Conservation (phyloP, 2,329 filamentous ascomycete species). For the Leptoxyphium fumago region DNA sequence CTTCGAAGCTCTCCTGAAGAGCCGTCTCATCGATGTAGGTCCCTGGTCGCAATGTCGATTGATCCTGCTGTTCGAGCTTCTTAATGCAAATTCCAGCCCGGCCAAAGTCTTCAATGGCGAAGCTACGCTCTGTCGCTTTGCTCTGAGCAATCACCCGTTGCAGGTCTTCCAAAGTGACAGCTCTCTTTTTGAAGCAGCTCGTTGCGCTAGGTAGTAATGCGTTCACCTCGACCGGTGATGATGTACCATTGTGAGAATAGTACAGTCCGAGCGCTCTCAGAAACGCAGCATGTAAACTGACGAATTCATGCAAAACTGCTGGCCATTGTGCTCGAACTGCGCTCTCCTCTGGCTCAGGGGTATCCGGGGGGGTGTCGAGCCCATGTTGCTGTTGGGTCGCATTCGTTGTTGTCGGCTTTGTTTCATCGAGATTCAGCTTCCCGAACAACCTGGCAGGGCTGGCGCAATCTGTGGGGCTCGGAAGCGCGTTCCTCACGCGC, state of each 20-base stretch:
- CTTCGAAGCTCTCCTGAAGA: slow-evolving; percentile 36
- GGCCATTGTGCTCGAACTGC: slow-evolving; percentile 19
- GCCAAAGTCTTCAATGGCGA: slow-evolving; percentile 15
- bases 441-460: slow-evolving; percentile 17
- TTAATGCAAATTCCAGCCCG: slow-evolving; percentile 15
- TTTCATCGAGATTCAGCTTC: slow-evolving; percentile 16
- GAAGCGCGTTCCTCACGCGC: slow-evolving; percentile 17
- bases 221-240: slow-evolving; percentile 28
- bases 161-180: slow-evolving; percentile 32
- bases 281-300: slow-evolving; percentile 32
- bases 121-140: slow-evolving; percentile 7
- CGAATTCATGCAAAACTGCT: slow-evolving; percentile 27
- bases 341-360: slow-evolving; percentile 10
- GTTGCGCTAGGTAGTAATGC: slow-evolving; percentile 27
- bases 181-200: slow-evolving; percentile 30
- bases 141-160: slow-evolving; percentile 30
- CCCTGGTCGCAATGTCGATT: slow-evolving; percentile 7
- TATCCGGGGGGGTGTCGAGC: slow-evolving; percentile 20
- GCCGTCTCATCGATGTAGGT: slow-evolving; percentile 20
- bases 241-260: slow-evolving; percentile 34
- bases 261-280: slow-evolving; percentile 35
- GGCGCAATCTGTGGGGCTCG: slow-evolving; percentile 22
- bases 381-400: slow-evolving; percentile 8
- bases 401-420: slow-evolving; percentile 8
- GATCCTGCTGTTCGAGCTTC: slow-evolving; percentile 7